phyloP scores from a whole-genome alignment of 108 stramenopile genomes.

The Nitzschia sp. region DNA sequence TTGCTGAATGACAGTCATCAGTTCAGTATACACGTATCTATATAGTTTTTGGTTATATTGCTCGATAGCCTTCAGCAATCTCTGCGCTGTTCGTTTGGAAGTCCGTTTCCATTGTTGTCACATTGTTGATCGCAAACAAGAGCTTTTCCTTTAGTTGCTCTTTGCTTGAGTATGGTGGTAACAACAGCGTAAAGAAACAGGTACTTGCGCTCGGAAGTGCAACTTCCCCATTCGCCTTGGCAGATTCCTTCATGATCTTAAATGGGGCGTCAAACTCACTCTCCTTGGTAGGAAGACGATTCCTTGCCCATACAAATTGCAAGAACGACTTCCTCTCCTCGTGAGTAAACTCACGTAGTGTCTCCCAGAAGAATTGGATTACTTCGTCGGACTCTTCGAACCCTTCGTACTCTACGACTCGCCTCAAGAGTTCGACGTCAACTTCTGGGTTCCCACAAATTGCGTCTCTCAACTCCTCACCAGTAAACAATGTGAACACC shows the following conservation, averaged over 20 bases:
- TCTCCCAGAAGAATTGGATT: constrained; percentile 91
- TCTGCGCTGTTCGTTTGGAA: constrained; percentile 89
- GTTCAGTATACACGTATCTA: too few species aligned
- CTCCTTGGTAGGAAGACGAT: constrained; percentile 80
- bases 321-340: constrained; percentile 87
- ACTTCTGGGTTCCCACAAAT: constrained; percentile 93
- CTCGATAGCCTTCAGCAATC: constrained; percentile 79
- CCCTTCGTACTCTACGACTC: constrained; percentile 94
- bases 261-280: constrained; percentile 91
- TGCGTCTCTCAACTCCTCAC: constrained; percentile 80
- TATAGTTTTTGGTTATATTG: constrained; percentile 22
- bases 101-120: constrained; percentile 96
- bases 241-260: constrained; percentile 80
- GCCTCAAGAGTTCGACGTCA: constrained; percentile 88
- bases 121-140: constrained; percentile 92
- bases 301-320: constrained; percentile 97
- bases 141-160: constrained; percentile 83
- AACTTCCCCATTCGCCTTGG: constrained; percentile 59
- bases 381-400: constrained; percentile 70
- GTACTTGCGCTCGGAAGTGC: constrained; percentile 94
- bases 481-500: constrained; percentile 83
- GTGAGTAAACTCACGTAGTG: constrained; percentile 84
- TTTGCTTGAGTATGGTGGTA: constrained; percentile 87
- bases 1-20: too few species aligned
- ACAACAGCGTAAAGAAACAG: constrained; percentile 94